Evolutionary conservation across 2,329 filamentous ascomycete genomes (phyloP).

Genomic region (Ophiostoma sp.): DNA sequence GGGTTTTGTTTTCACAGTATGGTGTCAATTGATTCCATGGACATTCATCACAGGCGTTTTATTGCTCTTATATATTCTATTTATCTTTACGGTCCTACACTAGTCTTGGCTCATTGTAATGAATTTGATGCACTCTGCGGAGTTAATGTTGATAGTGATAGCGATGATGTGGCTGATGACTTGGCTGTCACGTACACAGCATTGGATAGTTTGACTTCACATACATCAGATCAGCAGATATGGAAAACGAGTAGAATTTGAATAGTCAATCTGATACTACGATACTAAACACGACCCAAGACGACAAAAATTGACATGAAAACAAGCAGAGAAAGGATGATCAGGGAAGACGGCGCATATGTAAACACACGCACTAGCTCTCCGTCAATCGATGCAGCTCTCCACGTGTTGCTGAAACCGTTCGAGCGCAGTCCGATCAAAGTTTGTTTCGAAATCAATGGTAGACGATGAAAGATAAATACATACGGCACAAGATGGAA

Average conservation of each 20-base stretch:
- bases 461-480: neutral
- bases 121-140: neutral
- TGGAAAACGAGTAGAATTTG: neutral
- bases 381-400: neutral
- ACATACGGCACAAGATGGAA: neutral
- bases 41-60: constrained; percentile 4
- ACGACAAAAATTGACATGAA: neutral
- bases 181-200: too few species aligned
- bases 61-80: neutral
- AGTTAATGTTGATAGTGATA: neutral
- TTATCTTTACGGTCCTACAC: too few species aligned
- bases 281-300: neutral
- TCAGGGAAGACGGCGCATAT: neutral
- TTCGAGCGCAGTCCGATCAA: neutral
- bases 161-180: too few species aligned
- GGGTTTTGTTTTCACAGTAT: neutral
- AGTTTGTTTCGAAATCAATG: neutral
- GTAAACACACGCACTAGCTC: neutral
- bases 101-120: neutral
- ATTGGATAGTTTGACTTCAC: too few species aligned
- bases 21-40: neutral
- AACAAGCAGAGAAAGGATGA: neutral
- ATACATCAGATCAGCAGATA: too few species aligned
- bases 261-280: neutral
- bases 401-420: constrained; percentile 8